Conservation (phyloP, 306 rosid genomes). For the Cicer arietinum region DNA sequence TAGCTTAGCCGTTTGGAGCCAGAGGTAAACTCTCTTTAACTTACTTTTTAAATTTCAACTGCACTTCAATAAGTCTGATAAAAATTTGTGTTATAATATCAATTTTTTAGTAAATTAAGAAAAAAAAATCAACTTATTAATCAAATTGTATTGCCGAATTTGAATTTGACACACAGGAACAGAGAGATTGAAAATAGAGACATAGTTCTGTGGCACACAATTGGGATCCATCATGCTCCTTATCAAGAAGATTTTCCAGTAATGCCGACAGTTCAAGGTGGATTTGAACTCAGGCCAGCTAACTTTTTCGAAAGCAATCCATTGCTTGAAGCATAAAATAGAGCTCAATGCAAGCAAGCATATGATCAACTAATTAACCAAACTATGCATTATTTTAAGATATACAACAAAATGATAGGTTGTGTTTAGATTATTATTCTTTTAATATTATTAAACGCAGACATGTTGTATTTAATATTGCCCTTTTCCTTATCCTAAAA, state of each 20-base stretch:
- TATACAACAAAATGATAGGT: neutral
- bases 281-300: slow-evolving; percentile 86
- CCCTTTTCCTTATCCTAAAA: neutral
- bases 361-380: neutral
- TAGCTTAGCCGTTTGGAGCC: slow-evolving; percentile 83
- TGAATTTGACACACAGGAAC: slow-evolving; percentile 52
- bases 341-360: neutral
- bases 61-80: too few species aligned
- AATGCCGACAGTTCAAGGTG: slow-evolving; percentile 76
- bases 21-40: slow-evolving; percentile 49
- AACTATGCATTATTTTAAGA: slow-evolving; percentile 13
- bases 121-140: neutral
- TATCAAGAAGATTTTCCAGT: slow-evolving; percentile 88
- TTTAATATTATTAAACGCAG: neutral
- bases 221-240: slow-evolving; percentile 88
- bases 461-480: neutral
- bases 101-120: too few species aligned
- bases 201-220: slow-evolving; percentile 81
- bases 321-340: slow-evolving; percentile 46
- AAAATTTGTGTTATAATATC: too few species aligned
- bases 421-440: neutral
- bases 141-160: neutral
- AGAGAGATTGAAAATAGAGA: slow-evolving; percentile 82
- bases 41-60: too few species aligned
- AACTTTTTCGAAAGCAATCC: slow-evolving; percentile 78